Evolutionary conservation across 2,329 filamentous ascomycete species (phyloP).

Genomic region (Penicillium thymicola): DNA sequence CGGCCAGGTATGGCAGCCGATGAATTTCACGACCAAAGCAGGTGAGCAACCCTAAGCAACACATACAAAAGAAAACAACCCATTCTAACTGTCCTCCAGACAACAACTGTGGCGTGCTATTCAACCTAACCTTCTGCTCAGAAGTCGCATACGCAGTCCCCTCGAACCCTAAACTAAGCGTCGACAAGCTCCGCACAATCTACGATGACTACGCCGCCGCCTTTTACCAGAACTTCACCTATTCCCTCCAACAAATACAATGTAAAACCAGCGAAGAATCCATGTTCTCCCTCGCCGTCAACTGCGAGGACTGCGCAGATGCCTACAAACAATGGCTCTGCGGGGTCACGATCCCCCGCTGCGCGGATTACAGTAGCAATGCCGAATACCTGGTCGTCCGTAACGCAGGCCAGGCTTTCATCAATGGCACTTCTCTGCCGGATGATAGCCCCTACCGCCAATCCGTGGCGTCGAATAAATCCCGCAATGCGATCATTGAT

Average conservation of each 20-base stretch:
- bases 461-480: constrained; percentile 50
- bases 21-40: constrained; percentile 73
- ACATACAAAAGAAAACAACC: not conserved
- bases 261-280: constrained; percentile 74
- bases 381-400: constrained; percentile 61
- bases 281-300: constrained; percentile 75
- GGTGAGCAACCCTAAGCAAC: constrained; percentile 50
- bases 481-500: constrained; percentile 73
- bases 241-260: constrained; percentile 76
- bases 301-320: constrained; percentile 69
- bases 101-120: constrained; percentile 80
- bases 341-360: constrained; percentile 86
- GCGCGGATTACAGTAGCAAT: constrained; percentile 70
- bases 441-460: constrained; percentile 33
- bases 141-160: constrained; percentile 90
- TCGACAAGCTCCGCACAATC: constrained; percentile 60
- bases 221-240: constrained; percentile 75
- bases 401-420: constrained; percentile 67
- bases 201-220: constrained; percentile 73
- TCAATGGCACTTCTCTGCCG: constrained; percentile 61
- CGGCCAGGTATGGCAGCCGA: constrained; percentile 68
- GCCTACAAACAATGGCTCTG: constrained; percentile 97
- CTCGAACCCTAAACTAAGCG: constrained; percentile 66
- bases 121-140: constrained; percentile 82
- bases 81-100: constrained; percentile 45